Evolutionary conservation across 345 rosid genomes (phyloP).

Genomic region (Arabidopsis suecica): DNA sequence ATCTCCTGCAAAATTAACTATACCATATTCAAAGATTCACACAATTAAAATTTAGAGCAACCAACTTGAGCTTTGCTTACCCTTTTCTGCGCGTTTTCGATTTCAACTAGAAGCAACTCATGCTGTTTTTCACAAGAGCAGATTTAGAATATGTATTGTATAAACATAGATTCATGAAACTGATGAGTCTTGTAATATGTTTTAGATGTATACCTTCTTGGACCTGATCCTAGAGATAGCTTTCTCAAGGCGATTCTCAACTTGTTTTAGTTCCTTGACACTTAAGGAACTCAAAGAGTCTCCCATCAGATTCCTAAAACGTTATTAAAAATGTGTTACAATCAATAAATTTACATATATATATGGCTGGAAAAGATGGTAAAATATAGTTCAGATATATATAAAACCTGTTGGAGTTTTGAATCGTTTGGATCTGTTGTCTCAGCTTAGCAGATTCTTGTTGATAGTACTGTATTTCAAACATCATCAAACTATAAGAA

Average conservation of each 20-base stretch:
- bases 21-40: not conserved
- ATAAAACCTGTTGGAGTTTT: conserved; percentile 86
- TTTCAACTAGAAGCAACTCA: conserved; percentile 92
- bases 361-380: not conserved
- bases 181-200: conserved; percentile 4
- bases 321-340: not conserved
- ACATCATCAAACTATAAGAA: conserved; percentile 3
- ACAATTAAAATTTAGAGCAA: not conserved
- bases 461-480: conserved; percentile 75
- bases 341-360: not conserved
- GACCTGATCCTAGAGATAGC: conserved; percentile 93
- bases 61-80: conserved; percentile 45
- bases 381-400: not conserved
- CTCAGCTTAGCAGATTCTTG: conserved; percentile 95
- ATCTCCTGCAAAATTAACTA: conserved; percentile 59
- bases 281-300: conserved; percentile 78
- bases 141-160: conserved; percentile 12
- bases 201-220: conserved; percentile 71
- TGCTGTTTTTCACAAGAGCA: conserved; percentile 61
- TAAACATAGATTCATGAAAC: not conserved
- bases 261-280: conserved; percentile 93
- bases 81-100: conserved; percentile 90
- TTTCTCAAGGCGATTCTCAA: conserved; percentile 93
- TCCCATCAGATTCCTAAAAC: conserved; percentile 87
- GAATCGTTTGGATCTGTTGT: conserved; percentile 91